Percentiles rank a stretch among this genome's conserved stretches.
Evolutionary conservation across 176 grass and related monocot species (phyloP).

Genomic region (Chrysopogon serrulatus): DNA sequence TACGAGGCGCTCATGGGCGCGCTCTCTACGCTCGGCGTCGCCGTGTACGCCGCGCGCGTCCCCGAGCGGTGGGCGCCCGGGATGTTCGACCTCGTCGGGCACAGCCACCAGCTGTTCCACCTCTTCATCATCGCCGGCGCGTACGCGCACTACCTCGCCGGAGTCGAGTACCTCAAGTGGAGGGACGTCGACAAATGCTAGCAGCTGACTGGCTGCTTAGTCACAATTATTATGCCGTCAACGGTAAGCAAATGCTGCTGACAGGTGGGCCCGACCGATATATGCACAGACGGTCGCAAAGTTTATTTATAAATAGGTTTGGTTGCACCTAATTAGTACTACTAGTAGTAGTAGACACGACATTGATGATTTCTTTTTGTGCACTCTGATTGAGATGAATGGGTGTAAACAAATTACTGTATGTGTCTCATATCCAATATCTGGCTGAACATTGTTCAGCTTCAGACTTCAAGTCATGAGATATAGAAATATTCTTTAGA

Average conservation of each 20-base stretch:
- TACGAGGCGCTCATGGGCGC: slow-evolving; percentile 72
- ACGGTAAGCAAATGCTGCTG: not conserved
- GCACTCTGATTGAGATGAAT: not conserved
- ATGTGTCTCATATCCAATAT: not conserved
- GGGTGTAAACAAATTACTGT: not conserved
- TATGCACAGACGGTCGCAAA: not conserved
- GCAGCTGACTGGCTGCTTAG: not conserved
- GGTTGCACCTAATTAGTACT: not conserved
- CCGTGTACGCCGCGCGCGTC: slow-evolving; percentile 53
- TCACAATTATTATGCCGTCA: not conserved
- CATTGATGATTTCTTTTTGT: not conserved
- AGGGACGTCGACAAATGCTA: slow-evolving; percentile 69
- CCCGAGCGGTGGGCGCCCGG: slow-evolving; percentile 89
- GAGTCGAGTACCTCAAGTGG: slow-evolving; percentile 77
- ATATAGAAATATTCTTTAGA: not conserved
- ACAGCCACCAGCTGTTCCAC: slow-evolving; percentile 95
- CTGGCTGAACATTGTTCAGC: not conserved
- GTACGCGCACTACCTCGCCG: slow-evolving; percentile 70
- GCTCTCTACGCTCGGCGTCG: slow-evolving; percentile 57
- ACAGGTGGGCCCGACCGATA: not conserved
- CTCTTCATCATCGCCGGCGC: slow-evolving; percentile 79
- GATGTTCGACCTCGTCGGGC: slow-evolving; percentile 70
- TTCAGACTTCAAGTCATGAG: not conserved
- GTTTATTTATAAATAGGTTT: not conserved
- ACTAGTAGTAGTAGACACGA: not conserved